phyloP scores from a whole-genome alignment of 352 stramenopile genomes.

The Phytophthora aleatoria region DNA sequence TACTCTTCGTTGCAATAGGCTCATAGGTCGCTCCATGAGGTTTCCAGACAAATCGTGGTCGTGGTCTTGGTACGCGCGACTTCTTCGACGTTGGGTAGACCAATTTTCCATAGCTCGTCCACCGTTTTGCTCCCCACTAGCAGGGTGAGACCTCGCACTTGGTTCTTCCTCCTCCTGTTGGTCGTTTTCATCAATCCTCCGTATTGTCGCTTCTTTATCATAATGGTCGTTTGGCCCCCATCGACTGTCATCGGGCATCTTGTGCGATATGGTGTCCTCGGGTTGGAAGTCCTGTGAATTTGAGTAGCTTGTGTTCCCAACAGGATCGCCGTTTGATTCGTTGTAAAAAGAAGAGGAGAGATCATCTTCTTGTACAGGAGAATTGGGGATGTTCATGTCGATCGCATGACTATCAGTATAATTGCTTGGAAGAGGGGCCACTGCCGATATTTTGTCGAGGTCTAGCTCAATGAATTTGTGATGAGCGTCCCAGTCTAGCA shows the following conservation, averaged over 20 bases:
- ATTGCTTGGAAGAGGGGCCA: slow-evolving; percentile 22
- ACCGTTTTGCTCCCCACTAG: slow-evolving; percentile 8
- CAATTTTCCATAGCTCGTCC: neutral
- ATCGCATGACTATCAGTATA: neutral
- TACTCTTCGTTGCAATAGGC: slow-evolving; percentile 39
- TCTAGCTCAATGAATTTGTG: slow-evolving; percentile 46
- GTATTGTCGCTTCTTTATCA: slow-evolving; percentile 7
- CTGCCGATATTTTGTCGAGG: slow-evolving; percentile 48
- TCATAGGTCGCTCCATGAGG: slow-evolving; percentile 39
- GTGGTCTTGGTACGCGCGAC: slow-evolving; percentile 14
- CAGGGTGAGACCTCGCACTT: slow-evolving; percentile 12
- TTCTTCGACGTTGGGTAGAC: slow-evolving; percentile 2
- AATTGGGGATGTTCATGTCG: slow-evolving; percentile 3
- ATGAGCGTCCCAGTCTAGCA: slow-evolving; percentile 45
- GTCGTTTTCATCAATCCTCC: neutral
- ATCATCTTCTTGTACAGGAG: slow-evolving; percentile 1
- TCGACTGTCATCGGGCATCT: slow-evolving; percentile 7
- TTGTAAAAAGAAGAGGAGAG: neutral
- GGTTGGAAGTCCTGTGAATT: neutral
- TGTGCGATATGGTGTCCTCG: slow-evolving; percentile 7
- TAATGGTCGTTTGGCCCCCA: slow-evolving; percentile 13
- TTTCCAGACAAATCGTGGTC: slow-evolving; percentile 18
- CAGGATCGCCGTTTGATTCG: neutral
- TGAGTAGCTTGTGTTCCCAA: neutral
- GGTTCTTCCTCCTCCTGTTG: slow-evolving; percentile 33